Conservation (phyloP, 176 grass and related monocot genomes). For the Phyllostachys edulis region DNA sequence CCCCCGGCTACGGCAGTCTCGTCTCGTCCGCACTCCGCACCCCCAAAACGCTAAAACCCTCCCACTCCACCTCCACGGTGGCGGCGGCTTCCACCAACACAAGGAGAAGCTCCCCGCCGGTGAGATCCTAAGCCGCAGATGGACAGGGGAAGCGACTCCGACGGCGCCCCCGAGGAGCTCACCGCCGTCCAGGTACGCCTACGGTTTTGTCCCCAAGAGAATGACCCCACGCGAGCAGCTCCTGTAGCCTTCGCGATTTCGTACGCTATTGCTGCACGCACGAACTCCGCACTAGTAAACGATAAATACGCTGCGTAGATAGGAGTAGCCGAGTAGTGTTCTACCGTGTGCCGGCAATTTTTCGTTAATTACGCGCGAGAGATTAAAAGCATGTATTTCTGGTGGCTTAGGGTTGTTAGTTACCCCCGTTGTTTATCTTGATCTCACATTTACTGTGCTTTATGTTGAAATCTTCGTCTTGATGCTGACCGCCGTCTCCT, state of each 20-base stretch:
- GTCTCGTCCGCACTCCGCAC: background rate
- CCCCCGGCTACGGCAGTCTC: background rate
- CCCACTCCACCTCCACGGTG: background rate
- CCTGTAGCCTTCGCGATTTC: background rate
- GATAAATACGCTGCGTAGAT: background rate
- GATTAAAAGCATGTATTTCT: background rate
- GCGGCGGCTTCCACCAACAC: background rate
- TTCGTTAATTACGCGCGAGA: background rate
- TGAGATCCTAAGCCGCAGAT: background rate
- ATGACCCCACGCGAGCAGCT: background rate
- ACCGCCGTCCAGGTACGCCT: constrained; percentile 47
- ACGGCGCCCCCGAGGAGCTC: constrained; percentile 52
- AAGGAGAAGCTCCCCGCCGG: constrained; percentile 12
- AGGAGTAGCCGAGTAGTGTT: background rate
- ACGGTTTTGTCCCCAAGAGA: no score
- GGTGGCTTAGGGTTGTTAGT: background rate
- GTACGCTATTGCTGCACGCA: background rate
- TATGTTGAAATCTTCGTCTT: background rate
- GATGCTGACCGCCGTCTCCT: background rate
- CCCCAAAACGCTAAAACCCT: constrained; percentile 12
- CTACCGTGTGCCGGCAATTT: background rate
- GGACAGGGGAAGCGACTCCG: constrained; percentile 57
- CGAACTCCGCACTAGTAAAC: no score
- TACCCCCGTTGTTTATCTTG: background rate
- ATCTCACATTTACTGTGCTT: background rate